Evolutionary conservation across 2,329 filamentous ascomycete species (phyloP), one percentile per base, ranked within the genome.

Genomic region (Cordyceps sp.): DNA sequence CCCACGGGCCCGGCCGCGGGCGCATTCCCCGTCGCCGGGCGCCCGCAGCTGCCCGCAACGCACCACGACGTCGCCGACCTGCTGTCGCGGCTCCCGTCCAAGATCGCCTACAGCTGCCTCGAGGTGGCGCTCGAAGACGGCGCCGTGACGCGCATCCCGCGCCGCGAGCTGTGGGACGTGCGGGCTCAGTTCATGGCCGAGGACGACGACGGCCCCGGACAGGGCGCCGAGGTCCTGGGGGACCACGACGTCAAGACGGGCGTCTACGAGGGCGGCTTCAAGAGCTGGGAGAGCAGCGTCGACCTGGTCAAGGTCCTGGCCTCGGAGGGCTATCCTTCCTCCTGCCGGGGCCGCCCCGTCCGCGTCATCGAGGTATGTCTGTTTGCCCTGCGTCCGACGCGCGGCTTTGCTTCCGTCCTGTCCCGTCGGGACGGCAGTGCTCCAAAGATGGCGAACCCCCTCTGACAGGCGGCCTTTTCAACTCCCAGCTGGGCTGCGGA

Each of bases 271-370:
- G 82, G 82, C 35, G 82, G 82, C 17, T 85, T 88, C 59, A 90
- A 90, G 59, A 86, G 78, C 45, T 90, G 82, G 82, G 82, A 90
- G 57, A 86, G 81, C 55, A 83, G 78, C 37, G 63, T 85, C 32
- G 82, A 90, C 49, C 61, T 90, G 14, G 78, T 82, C 31, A 80
- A 74, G 47, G 71, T 78, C n/a, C 52, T 77, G 20, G 62, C 62
- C 1, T 45, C 49, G 3, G 59, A 60, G 18, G 50, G 56, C 10
- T 51, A 57, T 30, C 42, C 49, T 14, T 37, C 49, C 4, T 40
- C 45, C 30, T 39, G 53, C 36, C 43, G 42, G 15, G 39, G 50
- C 10, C 46, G 49, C 19, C 52, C 59, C 0, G 50, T 59, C 31
- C 57, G 60, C 23, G 47, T 72, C 24, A 58, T 73, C 31, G 69